phyloP scores from a whole-genome alignment of 805 yeast species.

The Brettanomyces bruxellensis region DNA sequence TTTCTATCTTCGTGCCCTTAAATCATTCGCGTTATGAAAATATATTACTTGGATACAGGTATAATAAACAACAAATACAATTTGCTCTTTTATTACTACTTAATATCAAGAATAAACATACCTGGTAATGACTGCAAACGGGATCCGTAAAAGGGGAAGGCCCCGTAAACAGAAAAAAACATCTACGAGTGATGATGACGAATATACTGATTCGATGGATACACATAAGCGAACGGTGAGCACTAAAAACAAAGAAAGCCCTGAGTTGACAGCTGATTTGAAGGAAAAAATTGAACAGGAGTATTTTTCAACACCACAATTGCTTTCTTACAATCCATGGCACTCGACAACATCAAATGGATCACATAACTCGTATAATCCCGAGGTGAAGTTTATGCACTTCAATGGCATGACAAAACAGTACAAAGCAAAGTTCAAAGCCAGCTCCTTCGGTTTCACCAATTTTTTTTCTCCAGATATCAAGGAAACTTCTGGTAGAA shows the following conservation, averaged over 20 bases:
- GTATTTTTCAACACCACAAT: background rate
- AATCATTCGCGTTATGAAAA: too few species aligned
- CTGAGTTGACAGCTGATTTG: too few species aligned
- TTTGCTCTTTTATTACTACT: too few species aligned
- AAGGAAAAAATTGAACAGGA: background rate
- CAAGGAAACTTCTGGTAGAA: background rate
- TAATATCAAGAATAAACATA: too few species aligned
- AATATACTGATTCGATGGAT: background rate
- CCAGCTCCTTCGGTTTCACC: background rate
- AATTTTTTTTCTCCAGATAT: slow-evolving; percentile 1
- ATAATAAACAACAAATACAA: too few species aligned
- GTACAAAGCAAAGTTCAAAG: slow-evolving; percentile 2
- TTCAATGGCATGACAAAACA: slow-evolving; percentile 8
- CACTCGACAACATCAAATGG: background rate
- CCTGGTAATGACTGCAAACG: too few species aligned
- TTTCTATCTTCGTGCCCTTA: too few species aligned
- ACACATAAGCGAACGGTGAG: background rate
- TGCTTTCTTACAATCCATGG: slow-evolving; percentile 2
- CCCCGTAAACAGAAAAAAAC: background rate
- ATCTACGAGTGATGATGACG: background rate
- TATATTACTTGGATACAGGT: too few species aligned
- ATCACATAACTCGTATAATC: slow-evolving; percentile 2
- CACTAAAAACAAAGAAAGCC: background rate
- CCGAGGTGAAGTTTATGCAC: slow-evolving; percentile 12
- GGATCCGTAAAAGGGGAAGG: background rate